Base-by-base conservation (phyloP, 495 filamentous ascomycete species). In the Xylaria intraflava region DNA sequence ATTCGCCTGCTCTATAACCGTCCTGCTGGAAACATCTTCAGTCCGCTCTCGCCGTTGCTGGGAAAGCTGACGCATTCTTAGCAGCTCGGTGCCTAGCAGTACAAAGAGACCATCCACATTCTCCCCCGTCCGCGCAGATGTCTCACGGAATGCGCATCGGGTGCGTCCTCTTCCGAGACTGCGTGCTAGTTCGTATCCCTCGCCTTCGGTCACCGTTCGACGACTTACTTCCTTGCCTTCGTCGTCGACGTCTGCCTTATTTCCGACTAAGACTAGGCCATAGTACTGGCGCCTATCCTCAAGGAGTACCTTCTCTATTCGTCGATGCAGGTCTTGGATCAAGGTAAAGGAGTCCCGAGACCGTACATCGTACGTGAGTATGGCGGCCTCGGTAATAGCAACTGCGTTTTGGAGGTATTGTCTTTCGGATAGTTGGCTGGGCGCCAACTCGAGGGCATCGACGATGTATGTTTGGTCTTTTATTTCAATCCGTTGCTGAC, bases 401-500 rank as follows among this genome's bases (percentile, higher is more conserved):
- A 71, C 61, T 3, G 72, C 70, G 38, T 69, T 64, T 27, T 59
- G 59, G 17, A 74, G 65, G 23, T 61, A 54, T 5, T 66, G 65
- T 48, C 64, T 61, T 55, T 55, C 56, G 16, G 33, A 62, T 16
- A 73, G 56, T 35, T 72, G 62, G 12, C 55, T 30, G 14, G 66
- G 61, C n/a, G 68, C 65, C 44, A 75, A 56, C 47, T 75, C 71
- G 16, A 73, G 57, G 16, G 68, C 68, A 55, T 69, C 63, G 43
- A 75, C 53, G 3, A 66, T 46, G 63, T 73, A 75, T 14, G 46
- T 46, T 41, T 56, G 29, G 33, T 49, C 52, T 17, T 67, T 59
- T 51, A 73, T 56, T 3, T 53, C 55, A 53, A 72, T 53, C 12
- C 48, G 61, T 17, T 59, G 70, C 22, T 65, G 66, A 39, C 66